These are phyloP conservation scores for Kregervanrija delftensis DNA, from an alignment of 805 yeast genomes.

Conservation along the genomic window DNA sequence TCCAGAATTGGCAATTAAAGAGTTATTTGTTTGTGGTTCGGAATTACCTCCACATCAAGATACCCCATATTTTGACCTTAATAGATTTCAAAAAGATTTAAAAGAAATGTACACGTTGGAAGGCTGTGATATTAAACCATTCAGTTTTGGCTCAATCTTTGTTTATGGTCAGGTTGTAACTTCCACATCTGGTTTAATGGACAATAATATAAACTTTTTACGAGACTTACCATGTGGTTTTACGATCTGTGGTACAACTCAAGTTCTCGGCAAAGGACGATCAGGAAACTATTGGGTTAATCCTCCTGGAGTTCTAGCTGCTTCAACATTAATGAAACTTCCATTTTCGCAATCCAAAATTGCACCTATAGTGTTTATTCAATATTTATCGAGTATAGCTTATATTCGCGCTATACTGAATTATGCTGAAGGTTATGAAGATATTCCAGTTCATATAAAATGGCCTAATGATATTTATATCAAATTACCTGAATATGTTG, in stretches of 20 bases:
- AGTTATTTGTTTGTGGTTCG: conserved; percentile 39
- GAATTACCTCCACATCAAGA: conserved; percentile 38
- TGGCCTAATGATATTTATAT: conserved; percentile 97
- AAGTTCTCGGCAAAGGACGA: conserved; percentile 88
- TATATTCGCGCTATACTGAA: conserved; percentile 67
- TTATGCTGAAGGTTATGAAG: conserved; percentile 48
- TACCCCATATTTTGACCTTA: conserved; percentile 71
- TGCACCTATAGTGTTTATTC: conserved; percentile 70
- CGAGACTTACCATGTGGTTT: conserved; percentile 63
- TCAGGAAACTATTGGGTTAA: conserved; percentile 95
- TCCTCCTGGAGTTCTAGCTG: conserved; percentile 87
- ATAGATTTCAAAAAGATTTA: conserved; percentile 44
- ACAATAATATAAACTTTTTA: conserved; percentile 58
- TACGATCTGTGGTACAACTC: conserved; percentile 67
- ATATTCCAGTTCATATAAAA: conserved; percentile 73
- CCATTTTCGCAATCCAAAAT: conserved; percentile 35
- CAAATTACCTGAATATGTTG: conserved; percentile 53
- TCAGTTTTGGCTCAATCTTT: conserved; percentile 51
- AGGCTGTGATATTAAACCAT: conserved; percentile 11
- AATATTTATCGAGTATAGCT: conserved; percentile 79
- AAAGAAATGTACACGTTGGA: conserved; percentile 23
- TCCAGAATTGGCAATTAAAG: conserved; percentile 49
- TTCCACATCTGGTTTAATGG: conserved; percentile 76
- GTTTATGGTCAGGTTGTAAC: conserved; percentile 86
- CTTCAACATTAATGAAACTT: conserved; percentile 61